Conservation (phyloP, 2,329 filamentous ascomycete genomes). For the Helminthosporium solani region DNA sequence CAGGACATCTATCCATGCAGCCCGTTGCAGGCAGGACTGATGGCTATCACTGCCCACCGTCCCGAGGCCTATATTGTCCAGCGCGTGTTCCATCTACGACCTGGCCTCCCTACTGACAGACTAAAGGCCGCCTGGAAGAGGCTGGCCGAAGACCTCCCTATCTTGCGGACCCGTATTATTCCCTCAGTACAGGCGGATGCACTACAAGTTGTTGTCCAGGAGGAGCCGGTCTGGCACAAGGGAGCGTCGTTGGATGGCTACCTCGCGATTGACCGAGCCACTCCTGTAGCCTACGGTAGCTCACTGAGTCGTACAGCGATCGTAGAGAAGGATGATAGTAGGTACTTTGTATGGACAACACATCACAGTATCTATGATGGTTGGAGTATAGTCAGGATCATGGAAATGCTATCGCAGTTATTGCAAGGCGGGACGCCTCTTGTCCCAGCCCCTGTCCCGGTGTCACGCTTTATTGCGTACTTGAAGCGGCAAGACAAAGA, state of each 20-base stretch:
- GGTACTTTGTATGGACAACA: constrained; percentile 13
- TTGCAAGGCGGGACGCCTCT: background rate
- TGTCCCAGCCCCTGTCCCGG: background rate
- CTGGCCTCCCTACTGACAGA: background rate
- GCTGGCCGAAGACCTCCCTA: background rate
- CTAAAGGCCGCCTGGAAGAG: background rate
- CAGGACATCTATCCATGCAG: constrained; percentile 48
- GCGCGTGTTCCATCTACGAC: background rate
- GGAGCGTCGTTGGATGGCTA: background rate
- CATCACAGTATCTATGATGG: constrained; percentile 27
- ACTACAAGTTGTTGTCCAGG: background rate
- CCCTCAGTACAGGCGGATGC: too few species aligned
- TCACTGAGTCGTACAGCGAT: background rate
- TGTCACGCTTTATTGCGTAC: background rate
- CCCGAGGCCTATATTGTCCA: constrained; percentile 55
- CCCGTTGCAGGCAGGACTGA: constrained; percentile 44
- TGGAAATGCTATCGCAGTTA: background rate
- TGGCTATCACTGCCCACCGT: constrained; percentile 44
- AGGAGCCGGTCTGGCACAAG: background rate
- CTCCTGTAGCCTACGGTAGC: background rate
- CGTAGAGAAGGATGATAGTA: background rate
- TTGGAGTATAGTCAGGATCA: constrained; percentile 1
- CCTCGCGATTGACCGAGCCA: too few species aligned
- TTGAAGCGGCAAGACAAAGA: background rate
- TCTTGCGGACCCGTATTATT: constrained; percentile 1